Evolutionary conservation across 805 yeast genomes (phyloP).

Genomic region (Metschnikowia peoriensis): DNA sequence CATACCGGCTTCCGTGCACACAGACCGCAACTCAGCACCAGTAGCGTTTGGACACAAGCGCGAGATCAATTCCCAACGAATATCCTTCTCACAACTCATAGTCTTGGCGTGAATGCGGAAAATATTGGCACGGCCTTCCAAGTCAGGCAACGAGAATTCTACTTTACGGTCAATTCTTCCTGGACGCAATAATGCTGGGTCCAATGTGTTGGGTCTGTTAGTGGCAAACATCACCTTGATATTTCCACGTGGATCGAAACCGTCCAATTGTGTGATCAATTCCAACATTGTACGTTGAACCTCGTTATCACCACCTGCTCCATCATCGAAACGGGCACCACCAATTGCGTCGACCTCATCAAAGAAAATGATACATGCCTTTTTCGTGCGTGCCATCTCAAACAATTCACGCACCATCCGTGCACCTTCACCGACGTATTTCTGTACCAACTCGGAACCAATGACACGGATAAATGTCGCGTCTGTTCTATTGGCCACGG

Average conservation of each 20-base stretch:
- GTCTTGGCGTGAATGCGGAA: conserved; percentile 96
- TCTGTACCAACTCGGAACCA: conserved; percentile 97
- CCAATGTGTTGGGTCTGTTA: conserved; percentile 95
- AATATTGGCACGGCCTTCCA: conserved; percentile 97
- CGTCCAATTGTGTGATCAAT: conserved; percentile 95
- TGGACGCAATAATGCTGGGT: conserved; percentile 96
- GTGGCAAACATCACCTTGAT: conserved; percentile 99
- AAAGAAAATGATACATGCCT: conserved; percentile 96
- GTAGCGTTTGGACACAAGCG: conserved; percentile 97
- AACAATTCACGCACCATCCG: conserved; percentile 98
- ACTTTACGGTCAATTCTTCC: conserved; percentile 99
- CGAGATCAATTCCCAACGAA: conserved; percentile 97
- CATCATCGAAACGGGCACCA: conserved; percentile 99
- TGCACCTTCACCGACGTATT: conserved; percentile 99
- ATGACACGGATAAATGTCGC: conserved; percentile 98
- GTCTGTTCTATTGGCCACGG: conserved; percentile 98
- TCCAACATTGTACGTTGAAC: conserved; percentile 99
- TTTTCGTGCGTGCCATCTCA: conserved; percentile 98
- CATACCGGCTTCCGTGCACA: conserved; percentile 99
- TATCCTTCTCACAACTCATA: conserved; percentile 96
- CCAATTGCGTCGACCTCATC: conserved; percentile 99
- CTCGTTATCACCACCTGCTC: conserved; percentile 99
- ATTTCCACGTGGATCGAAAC: conserved; percentile 98
- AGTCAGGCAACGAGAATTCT: conserved; percentile 92
- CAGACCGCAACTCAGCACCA: conserved; percentile 98